These are phyloP conservation scores for Phoma sp. DNA, from an alignment of 2,329 filamentous ascomycete genomes.

Conservation along the genomic window DNA sequence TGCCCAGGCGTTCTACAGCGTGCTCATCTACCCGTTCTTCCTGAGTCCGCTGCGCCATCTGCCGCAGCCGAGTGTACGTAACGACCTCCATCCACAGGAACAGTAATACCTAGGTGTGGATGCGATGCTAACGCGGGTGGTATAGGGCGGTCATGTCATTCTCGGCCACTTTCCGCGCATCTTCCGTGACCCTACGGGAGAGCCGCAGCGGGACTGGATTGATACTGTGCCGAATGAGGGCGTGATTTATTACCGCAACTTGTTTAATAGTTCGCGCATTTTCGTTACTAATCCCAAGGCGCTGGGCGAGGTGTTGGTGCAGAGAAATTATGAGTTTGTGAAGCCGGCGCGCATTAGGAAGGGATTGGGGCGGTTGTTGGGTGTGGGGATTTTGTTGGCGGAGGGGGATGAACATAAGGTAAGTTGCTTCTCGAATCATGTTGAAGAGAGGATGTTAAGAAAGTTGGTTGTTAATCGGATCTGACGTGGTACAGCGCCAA, in stretches of 20 bases:
- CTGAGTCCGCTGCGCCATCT: conserved; percentile 65
- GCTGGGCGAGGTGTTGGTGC: conserved; percentile 57
- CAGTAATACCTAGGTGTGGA: no score
- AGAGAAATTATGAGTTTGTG: conserved; percentile 59
- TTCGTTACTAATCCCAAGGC: conserved; percentile 56
- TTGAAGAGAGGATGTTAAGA: no score
- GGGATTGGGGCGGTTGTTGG: conserved; percentile 68
- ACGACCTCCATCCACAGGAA: no score
- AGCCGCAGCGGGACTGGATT: conserved; percentile 59
- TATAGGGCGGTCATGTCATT: conserved; percentile 36
- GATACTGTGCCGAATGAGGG: conserved; percentile 62
- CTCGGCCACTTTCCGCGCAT: conserved; percentile 54
- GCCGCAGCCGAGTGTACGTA: conserved; percentile 52
- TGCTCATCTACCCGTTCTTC: conserved; percentile 64
- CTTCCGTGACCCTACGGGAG: conserved; percentile 50
- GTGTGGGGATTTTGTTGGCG: conserved; percentile 75
- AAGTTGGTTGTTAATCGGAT: neutral
- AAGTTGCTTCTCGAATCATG: neutral
- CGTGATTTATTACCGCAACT: conserved; percentile 59
- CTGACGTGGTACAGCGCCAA: conserved; percentile 46
- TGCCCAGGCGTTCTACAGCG: conserved; percentile 47
- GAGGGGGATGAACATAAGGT: conserved; percentile 91
- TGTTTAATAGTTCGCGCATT: conserved; percentile 55
- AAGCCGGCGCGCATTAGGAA: conserved; percentile 56
- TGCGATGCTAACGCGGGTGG: neutral